phyloP scores from a whole-genome alignment of 1,284 basidiomycete genomes.

The Salmacisia buchloeana region DNA sequence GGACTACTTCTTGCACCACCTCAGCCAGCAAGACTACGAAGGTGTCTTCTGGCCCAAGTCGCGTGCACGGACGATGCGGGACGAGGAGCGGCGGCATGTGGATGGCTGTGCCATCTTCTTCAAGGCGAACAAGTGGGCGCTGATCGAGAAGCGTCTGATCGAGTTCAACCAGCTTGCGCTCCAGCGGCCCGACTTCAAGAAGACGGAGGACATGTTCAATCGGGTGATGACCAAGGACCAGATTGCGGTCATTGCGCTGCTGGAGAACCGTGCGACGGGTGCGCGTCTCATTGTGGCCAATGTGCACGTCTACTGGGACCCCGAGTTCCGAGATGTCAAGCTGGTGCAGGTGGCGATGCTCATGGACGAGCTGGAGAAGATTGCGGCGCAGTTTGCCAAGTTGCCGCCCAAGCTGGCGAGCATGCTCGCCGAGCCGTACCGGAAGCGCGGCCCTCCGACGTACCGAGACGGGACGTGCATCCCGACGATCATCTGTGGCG shows the following conservation, averaged over 20 bases:
- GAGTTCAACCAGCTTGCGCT: slow-evolving; percentile 92
- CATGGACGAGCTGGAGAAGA: slow-evolving; percentile 87
- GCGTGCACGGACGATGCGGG: slow-evolving; percentile 86
- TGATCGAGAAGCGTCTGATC: slow-evolving; percentile 89
- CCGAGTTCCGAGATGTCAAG: slow-evolving; percentile 89
- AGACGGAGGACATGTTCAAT: slow-evolving; percentile 99
- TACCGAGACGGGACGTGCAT: slow-evolving; percentile 82
- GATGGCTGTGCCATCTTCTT: slow-evolving; percentile 98
- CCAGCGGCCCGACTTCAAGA: slow-evolving; percentile 90
- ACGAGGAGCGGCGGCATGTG: slow-evolving; percentile 76
- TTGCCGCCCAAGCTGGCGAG: slow-evolving; percentile 64
- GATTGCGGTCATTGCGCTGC: slow-evolving; percentile 78
- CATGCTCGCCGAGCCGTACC: slow-evolving; percentile 45
- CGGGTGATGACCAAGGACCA: slow-evolving; percentile 93
- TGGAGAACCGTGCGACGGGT: slow-evolving; percentile 81
- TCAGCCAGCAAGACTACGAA: slow-evolving; percentile 75
- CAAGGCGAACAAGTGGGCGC: slow-evolving; percentile 76
- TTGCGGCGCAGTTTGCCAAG: slow-evolving; percentile 74
- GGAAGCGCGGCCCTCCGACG: slow-evolving; percentile 28
- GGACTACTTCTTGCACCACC: slow-evolving; percentile 78
- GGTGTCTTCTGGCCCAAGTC: slow-evolving; percentile 92
- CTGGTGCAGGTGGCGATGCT: slow-evolving; percentile 89
- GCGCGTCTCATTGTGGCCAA: slow-evolving; percentile 84
- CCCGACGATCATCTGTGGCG: slow-evolving; percentile 83
- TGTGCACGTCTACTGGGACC: slow-evolving; percentile 90